Conservation (phyloP, 1,284 basidiomycete species). For the Cryptococcus sp. region DNA sequence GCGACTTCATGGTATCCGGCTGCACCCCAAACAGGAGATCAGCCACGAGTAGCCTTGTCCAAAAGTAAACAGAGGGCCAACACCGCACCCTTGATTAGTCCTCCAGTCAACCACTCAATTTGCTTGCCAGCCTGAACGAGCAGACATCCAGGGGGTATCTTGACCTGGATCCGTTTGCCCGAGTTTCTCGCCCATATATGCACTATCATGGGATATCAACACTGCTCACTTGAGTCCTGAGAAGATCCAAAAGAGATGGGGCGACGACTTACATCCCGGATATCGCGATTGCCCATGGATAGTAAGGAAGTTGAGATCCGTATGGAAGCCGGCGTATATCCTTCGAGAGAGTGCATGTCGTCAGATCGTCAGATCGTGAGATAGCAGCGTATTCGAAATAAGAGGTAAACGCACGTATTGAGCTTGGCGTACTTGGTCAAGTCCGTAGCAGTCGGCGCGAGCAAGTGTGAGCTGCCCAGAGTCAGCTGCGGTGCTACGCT, state of each 20-base stretch:
- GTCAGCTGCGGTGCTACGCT: background rate
- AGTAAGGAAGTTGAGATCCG: conserved; percentile 60
- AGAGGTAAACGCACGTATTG: conserved; percentile 46
- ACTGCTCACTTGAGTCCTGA: no score
- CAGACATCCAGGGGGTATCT: conserved; percentile 66
- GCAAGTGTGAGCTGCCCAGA: conserved; percentile 69
- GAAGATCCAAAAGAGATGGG: background rate
- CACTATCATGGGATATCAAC: conserved; percentile 23
- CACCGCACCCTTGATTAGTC: conserved; percentile 68
- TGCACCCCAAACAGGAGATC: conserved; percentile 12
- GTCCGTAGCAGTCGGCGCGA: conserved; percentile 89
- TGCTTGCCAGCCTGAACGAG: conserved; percentile 86
- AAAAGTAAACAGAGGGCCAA: background rate
- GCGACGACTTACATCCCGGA: conserved; percentile 42
- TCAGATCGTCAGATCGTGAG: no score
- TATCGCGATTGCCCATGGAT: conserved; percentile 79
- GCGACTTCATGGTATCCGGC: conserved; percentile 90
- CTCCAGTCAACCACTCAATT: conserved; percentile 82
- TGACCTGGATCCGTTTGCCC: conserved; percentile 80
- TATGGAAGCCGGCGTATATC: conserved; percentile 88
- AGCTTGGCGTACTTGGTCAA: conserved; percentile 72
- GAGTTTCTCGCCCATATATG: conserved; percentile 91
- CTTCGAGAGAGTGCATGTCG: conserved; percentile 51
- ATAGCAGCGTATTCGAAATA: no score
- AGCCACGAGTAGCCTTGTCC: background rate